Percentiles rank a stretch among this genome's conserved stretches.
Evolutionary conservation across 192 early-diverging fungal genomes (phyloP).

Genomic region (Kappamyces sp.): DNA sequence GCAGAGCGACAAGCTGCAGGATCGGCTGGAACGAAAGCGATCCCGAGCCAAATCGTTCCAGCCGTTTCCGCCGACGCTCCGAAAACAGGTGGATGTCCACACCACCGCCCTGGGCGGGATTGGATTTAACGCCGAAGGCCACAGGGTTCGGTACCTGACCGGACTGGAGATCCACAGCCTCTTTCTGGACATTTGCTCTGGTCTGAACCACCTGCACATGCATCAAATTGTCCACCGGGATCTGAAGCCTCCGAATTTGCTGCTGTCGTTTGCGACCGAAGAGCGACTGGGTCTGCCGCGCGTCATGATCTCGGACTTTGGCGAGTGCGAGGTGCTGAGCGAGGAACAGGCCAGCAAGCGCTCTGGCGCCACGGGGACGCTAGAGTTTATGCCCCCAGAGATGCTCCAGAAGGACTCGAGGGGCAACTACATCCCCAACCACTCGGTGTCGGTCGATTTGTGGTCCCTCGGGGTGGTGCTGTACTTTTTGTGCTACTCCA

Average conservation of each 20-base stretch:
- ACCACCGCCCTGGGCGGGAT: no score
- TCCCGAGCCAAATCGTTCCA: no score
- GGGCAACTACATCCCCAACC: constrained; percentile 64
- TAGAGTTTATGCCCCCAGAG: constrained; percentile 90
- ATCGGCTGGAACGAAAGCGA: no score
- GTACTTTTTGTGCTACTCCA: constrained; percentile 84
- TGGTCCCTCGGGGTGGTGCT: constrained; percentile 94
- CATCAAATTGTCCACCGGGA: constrained; percentile 90
- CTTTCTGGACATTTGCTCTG: constrained; percentile 88
- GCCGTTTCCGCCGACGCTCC: no score
- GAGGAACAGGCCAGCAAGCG: constrained; percentile 57
- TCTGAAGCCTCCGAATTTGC: constrained; percentile 87
- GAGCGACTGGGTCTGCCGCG: constrained; percentile 49
- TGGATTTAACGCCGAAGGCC: constrained; percentile 7
- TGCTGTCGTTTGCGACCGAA: constrained; percentile 55
- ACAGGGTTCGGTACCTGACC: constrained; percentile 35
- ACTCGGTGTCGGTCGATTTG: constrained; percentile 84
- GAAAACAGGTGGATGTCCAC: no score
- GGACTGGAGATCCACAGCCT: constrained; percentile 72
- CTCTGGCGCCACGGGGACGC: constrained; percentile 89
- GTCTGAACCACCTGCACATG: constrained; percentile 80
- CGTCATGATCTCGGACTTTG: constrained; percentile 92
- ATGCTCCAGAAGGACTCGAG: constrained; percentile 44
- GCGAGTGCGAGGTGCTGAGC: constrained; percentile 87
- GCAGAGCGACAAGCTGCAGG: constrained; percentile 15